Evolutionary conservation across 2,329 filamentous ascomycete genomes (phyloP), one percentile per base, ranked within the genome.

Genomic region (Microdochium paspali): DNA sequence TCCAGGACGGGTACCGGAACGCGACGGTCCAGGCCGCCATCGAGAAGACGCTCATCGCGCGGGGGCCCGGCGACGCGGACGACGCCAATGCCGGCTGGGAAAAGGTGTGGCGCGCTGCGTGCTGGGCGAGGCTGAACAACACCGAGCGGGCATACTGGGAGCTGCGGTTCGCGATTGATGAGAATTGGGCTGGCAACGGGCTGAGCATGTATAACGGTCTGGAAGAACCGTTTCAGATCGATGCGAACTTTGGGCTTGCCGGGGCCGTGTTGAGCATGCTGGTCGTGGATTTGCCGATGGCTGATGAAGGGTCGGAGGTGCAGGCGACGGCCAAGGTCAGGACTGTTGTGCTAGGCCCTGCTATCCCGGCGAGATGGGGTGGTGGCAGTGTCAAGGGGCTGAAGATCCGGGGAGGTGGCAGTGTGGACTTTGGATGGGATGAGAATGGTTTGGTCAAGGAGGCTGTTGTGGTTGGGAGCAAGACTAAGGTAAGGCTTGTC

Each of bases 31-130:
- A 70, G 31, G 48, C 60, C 2, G 74, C 74, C 1, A 64, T 80
- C 1, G 58, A 56, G 4, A 67, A 66, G 1, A 71, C 71, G 0
- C 64, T 81, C 0, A 55, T 64, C 9, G 63, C 67, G 1, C 69
- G 76, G 9, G 76, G 74, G 0, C 54, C 60, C 2, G 74, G 75
- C 2, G 70, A 68, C 23, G 66, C 58, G 0, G 53, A 55, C 1
- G 75, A 80, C 45, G 67, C 71, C 1, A 74, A 80, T 51, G 66
- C 76, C 0, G 77, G 76, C 0, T 80, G 77, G 77, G 73, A 67
- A 18, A 80, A 80, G 50, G 71, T 79, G 1, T 80, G 77, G 77
- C 70, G 77, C 0, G 59, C 69, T 0, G 75, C 77, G 0, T 78
- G 73, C 58, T 80, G 76, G 76, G 74, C 75, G 0, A 59, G 72